These are phyloP conservation scores for Neurospora discreta DNA, from an alignment of 495 filamentous ascomycete species.

Conservation along the genomic window DNA sequence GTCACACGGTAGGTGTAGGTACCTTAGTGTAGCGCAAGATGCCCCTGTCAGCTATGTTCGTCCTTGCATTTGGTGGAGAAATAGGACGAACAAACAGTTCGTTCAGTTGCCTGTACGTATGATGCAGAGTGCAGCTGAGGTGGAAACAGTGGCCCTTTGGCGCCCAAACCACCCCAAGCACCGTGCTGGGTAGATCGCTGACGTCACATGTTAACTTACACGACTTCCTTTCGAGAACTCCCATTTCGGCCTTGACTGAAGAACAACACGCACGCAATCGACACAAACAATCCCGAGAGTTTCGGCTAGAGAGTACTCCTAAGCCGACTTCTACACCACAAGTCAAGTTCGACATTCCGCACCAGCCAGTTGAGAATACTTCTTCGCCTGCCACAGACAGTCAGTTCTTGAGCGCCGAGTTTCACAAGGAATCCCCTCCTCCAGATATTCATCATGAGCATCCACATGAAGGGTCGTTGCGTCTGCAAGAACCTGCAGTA, in stretches of 20 bases:
- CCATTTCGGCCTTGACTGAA: neutral
- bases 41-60: neutral
- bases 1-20: no score
- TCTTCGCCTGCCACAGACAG: neutral
- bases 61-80: neutral
- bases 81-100: neutral
- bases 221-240: neutral
- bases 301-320: no score
- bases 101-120: no score
- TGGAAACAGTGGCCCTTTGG: neutral
- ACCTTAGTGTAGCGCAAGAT: no score
- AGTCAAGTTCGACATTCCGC: neutral
- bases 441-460: constrained; percentile 2
- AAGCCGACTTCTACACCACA: neutral
- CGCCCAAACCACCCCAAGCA: neutral
- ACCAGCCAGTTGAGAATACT: neutral
- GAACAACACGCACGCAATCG: neutral
- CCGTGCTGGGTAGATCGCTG: neutral
- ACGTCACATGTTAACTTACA: neutral
- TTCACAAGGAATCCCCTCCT: neutral
- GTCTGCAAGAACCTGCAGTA: constrained; percentile 13
- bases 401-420: neutral
- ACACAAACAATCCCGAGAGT: neutral
- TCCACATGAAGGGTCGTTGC: constrained; percentile 13
- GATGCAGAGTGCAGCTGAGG: neutral